Conservation (phyloP, 2,329 filamentous ascomycete species). For the Trichoderma pleuroti region DNA sequence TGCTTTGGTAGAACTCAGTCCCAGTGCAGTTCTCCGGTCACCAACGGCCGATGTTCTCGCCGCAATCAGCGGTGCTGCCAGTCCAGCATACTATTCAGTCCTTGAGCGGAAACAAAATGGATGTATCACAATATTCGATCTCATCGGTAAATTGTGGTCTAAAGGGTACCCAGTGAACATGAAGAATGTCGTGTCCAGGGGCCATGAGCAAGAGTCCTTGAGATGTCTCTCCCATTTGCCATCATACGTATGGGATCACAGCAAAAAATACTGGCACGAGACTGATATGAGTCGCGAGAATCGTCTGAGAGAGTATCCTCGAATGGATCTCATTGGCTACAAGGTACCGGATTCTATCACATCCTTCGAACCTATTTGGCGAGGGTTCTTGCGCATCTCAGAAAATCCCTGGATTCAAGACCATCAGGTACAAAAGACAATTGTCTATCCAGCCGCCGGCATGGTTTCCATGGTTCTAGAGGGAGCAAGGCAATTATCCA, state of each 20-base stretch:
- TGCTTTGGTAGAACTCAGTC: constrained; percentile 42
- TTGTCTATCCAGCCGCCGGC: constrained; percentile 50
- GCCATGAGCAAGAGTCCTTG: constrained; percentile 17
- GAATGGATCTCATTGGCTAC: constrained; percentile 51
- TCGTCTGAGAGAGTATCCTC: constrained; percentile 42
- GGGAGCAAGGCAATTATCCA: constrained; percentile 40
- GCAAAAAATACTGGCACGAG: constrained; percentile 52
- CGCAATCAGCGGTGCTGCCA: constrained; percentile 5
- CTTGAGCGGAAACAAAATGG: constrained; percentile 29
- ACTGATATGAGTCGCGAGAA: constrained; percentile 43
- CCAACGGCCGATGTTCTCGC: constrained; percentile 37
- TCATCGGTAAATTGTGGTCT: constrained; percentile 38
- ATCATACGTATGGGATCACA: constrained; percentile 54
- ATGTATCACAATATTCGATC: constrained; percentile 28
- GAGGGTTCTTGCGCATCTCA: constrained; percentile 45
- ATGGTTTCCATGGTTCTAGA: constrained; percentile 50
- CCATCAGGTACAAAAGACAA: constrained; percentile 49
- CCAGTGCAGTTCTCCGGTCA: constrained; percentile 35
- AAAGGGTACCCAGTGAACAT: constrained; percentile 34
- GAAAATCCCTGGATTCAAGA: constrained; percentile 53
- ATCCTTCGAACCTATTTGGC: constrained; percentile 46
- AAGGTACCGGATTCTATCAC: constrained; percentile 41
- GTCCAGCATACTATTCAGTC: constrained; percentile 27
- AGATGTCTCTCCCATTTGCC: constrained; percentile 46
- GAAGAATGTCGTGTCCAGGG: constrained; percentile 28